Percentiles rank a stretch among this genome's conserved stretches.
phyloP scores from a whole-genome alignment of 352 stramenopile genomes.

The Phytophthora aleatoria region DNA sequence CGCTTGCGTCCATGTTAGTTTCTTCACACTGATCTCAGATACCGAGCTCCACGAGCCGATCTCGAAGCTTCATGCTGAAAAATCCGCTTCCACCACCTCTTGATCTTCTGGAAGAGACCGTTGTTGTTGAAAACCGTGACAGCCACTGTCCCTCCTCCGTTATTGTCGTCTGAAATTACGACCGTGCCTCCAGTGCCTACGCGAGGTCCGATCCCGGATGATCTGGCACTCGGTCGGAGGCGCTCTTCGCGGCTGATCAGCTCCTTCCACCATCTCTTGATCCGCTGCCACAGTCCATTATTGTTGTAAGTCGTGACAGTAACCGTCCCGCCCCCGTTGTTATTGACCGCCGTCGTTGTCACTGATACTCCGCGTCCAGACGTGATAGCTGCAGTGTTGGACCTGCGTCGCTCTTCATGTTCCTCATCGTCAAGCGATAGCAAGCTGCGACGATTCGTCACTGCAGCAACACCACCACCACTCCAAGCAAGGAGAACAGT shows the following conservation, averaged over 20 bases:
- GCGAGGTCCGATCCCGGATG: neutral
- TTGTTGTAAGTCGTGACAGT: constrained; percentile 18
- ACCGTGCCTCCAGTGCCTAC: constrained; percentile 5
- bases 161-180: constrained; percentile 4
- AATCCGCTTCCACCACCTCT: constrained; percentile 7
- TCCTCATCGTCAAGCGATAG: constrained; percentile 1
- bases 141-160: constrained; percentile 3
- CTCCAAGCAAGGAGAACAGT: neutral
- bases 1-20: neutral
- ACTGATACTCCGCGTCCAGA: neutral
- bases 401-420: constrained; percentile 3
- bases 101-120: constrained; percentile 1
- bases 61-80: neutral
- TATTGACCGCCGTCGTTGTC: neutral
- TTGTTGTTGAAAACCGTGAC: constrained; percentile 11
- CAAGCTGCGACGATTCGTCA: neutral
- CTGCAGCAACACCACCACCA: neutral
- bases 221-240: neutral
- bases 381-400: neutral
- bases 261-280: constrained; percentile 15
- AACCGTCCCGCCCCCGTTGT: constrained; percentile 9
- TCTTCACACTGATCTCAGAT: neutral
- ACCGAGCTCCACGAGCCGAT: neutral
- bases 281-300: constrained; percentile 9
- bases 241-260: constrained; percentile 3